Evolutionary conservation across 2,329 filamentous ascomycete genomes (phyloP).

Genomic region (Ophiognomonia clavigignenti-juglandacearum): DNA sequence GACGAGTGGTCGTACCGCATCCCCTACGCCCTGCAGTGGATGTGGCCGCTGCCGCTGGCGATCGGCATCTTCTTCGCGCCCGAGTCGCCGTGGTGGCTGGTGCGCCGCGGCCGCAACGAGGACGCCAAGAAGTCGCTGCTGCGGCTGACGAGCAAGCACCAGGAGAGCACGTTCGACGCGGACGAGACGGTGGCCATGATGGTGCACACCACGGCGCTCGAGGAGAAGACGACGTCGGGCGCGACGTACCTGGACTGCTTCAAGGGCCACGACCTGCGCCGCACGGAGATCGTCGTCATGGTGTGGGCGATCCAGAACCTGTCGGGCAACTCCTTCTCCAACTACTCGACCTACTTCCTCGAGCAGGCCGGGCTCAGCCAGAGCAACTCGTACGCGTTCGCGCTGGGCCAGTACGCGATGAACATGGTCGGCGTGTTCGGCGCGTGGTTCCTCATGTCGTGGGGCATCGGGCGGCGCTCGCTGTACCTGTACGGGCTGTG

Average conservation of each 20-base stretch:
- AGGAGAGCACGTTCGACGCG: constrained; percentile 68
- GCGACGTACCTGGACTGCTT: constrained; percentile 80
- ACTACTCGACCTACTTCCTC: constrained; percentile 61
- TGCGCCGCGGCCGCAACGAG: constrained; percentile 58
- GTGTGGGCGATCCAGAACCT: constrained; percentile 61
- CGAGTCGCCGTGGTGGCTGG: constrained; percentile 73
- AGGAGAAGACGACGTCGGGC: constrained; percentile 69
- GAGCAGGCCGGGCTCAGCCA: constrained; percentile 52
- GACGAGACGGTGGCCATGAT: constrained; percentile 90
- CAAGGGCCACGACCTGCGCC: constrained; percentile 68
- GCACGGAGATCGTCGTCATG: constrained; percentile 69
- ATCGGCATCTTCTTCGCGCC: constrained; percentile 64
- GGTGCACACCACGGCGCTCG: constrained; percentile 79
- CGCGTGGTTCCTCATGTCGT: constrained; percentile 74
- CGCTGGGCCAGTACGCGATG: constrained; percentile 62
- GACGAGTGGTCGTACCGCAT: constrained; percentile 64
- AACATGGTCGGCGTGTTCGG: constrained; percentile 79
- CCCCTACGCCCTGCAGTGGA: constrained; percentile 71
- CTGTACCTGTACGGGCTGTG: constrained; percentile 74
- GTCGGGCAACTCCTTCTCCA: constrained; percentile 59
- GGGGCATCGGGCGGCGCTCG: constrained; percentile 68
- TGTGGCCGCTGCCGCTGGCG: constrained; percentile 66
- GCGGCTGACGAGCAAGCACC: constrained; percentile 57
- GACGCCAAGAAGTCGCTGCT: constrained; percentile 64
- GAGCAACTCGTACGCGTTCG: constrained; percentile 51